These are phyloP conservation scores for Hericium alpestre DNA, from an alignment of 768 basidiomycete species.

Conservation along the genomic window DNA sequence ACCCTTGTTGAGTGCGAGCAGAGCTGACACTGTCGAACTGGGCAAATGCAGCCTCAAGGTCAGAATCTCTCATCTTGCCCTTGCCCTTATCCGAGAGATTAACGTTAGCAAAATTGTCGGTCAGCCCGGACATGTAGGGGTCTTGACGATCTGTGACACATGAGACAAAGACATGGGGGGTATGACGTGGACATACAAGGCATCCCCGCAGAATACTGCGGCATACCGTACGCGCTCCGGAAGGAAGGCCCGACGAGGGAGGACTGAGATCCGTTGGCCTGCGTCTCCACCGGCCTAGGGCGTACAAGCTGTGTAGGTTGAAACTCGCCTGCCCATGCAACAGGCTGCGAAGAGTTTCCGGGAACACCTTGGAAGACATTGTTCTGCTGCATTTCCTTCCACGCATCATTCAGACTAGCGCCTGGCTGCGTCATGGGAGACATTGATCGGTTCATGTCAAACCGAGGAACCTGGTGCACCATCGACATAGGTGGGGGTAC, in stretches of 20 bases:
- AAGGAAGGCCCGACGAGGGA: background rate
- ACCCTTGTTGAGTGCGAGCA: constrained; percentile 30
- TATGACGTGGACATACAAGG: background rate
- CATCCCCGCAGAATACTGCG: background rate
- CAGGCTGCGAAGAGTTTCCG: background rate
- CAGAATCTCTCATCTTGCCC: constrained; percentile 66
- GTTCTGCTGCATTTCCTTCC: constrained; percentile 7
- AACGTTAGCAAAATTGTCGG: background rate
- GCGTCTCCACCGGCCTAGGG: background rate
- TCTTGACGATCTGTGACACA: background rate
- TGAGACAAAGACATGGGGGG: background rate
- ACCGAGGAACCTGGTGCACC: constrained; percentile 22
- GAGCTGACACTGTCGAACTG: constrained; percentile 27
- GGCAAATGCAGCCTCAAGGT: constrained; percentile 81
- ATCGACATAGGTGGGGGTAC: constrained; percentile 26
- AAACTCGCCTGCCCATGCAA: constrained; percentile 17
- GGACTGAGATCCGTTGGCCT: background rate
- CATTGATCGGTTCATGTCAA: constrained; percentile 16
- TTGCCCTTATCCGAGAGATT: constrained; percentile 48
- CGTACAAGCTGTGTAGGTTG: background rate
- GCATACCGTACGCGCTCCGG: background rate
- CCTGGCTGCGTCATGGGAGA: background rate
- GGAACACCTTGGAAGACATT: background rate
- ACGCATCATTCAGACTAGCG: constrained; percentile 4
- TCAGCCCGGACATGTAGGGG: background rate